Evolutionary conservation across 2,329 filamentous ascomycete species (phyloP).

Genomic region (Coleophoma eucalyptorum): DNA sequence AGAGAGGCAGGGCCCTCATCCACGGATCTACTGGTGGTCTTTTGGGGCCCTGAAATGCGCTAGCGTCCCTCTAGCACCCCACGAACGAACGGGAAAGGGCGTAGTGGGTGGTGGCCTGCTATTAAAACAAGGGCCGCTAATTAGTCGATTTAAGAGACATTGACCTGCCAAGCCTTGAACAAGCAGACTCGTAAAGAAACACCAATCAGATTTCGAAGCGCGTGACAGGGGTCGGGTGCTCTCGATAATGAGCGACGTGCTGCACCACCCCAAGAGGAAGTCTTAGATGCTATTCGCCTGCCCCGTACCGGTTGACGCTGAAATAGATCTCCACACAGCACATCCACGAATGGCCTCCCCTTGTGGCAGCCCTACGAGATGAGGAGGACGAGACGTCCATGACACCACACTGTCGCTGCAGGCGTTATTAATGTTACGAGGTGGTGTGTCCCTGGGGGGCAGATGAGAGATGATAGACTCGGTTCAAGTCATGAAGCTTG

Average conservation of each 20-base stretch:
- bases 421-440: not conserved
- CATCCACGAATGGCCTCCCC: not conserved
- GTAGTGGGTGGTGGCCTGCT: not conserved
- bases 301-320: no score
- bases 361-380: not conserved
- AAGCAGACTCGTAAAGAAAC: not conserved
- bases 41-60: not conserved
- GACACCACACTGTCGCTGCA: not conserved
- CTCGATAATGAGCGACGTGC: not conserved
- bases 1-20: not conserved
- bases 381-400: not conserved
- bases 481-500: not conserved
- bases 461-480: not conserved
- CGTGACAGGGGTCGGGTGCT: not conserved
- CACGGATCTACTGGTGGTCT: not conserved
- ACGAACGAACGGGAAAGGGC: not conserved
- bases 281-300: no score
- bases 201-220: not conserved
- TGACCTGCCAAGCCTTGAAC: not conserved
- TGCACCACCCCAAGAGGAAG: not conserved
- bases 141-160: not conserved
- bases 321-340: not conserved
- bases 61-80: not conserved
- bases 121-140: not conserved
- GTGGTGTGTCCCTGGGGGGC: not conserved